These are phyloP conservation scores for Emiliania huxleyi DNA, from an alignment of 78 protist genomes.

Conservation along the genomic window DNA sequence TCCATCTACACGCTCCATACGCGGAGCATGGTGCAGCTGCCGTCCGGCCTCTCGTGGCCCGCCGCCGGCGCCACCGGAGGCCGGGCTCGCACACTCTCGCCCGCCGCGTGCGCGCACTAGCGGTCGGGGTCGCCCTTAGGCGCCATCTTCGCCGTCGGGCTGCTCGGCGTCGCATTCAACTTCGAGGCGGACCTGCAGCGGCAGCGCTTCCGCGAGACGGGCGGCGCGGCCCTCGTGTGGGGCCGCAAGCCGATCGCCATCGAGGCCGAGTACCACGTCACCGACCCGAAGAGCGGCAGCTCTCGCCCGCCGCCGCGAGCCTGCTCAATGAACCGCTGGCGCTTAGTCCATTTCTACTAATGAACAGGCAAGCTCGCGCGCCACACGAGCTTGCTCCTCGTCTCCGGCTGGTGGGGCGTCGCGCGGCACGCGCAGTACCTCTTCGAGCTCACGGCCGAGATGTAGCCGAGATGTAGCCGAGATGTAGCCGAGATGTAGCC, in stretches of 20 bases:
- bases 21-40: neutral
- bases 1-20: conserved; percentile 4
- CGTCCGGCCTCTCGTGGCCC: neutral
- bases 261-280: neutral
- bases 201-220: neutral
- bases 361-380: neutral
- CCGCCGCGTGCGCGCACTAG: too few relatives aligned
- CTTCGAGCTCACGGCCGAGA: conserved; percentile 33
- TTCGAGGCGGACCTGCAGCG: conserved; percentile 1
- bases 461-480: too few relatives aligned
- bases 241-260: neutral
- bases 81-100: too few relatives aligned
- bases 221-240: neutral
- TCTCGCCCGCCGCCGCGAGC: too few relatives aligned
- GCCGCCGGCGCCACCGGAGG: too few relatives aligned
- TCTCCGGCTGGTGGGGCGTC: conserved; percentile 37
- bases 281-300: neutral
- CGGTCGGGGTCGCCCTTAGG: too few relatives aligned
- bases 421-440: conserved; percentile 31
- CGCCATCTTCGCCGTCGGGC: neutral
- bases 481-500: too few relatives aligned
- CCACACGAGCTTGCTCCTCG: neutral
- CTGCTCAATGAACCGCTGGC: too few relatives aligned
- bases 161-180: neutral
- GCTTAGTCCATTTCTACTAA: too few relatives aligned